A percentile compares a stretch with the other conserved stretches of the same genome.
These are phyloP conservation scores for Argentina anserina DNA, from an alignment of 306 rosid genomes.

Conservation along the genomic window DNA sequence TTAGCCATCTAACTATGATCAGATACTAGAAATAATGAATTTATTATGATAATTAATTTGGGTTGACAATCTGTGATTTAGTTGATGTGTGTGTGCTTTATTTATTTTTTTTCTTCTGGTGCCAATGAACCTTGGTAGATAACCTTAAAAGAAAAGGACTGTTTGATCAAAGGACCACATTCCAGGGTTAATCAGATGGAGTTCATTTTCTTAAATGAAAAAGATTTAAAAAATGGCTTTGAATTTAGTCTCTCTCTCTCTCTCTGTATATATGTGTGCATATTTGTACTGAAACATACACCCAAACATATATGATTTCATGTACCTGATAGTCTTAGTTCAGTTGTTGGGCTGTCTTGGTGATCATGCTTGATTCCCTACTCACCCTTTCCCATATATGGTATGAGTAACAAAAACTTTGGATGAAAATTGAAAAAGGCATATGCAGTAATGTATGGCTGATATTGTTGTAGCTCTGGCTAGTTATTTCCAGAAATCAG, in stretches of 20 bases:
- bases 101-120: too few relatives aligned
- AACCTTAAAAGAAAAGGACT: neutral
- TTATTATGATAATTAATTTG: neutral
- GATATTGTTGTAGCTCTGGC: constrained; percentile 2
- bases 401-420: neutral
- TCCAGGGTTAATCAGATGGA: neutral
- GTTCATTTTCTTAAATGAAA: too few relatives aligned
- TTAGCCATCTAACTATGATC: neutral
- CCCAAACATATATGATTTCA: neutral
- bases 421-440: neutral
- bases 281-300: neutral
- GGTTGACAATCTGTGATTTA: neutral
- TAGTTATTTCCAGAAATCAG: neutral
- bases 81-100: neutral
- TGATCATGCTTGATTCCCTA: neutral
- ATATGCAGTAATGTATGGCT: neutral
- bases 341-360: neutral
- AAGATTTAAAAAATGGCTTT: too few relatives aligned
- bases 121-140: neutral
- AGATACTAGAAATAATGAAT: neutral
- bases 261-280: neutral
- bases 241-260: neutral
- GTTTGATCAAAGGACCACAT: neutral
- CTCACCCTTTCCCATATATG: neutral
- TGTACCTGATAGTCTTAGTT: neutral